A percentile compares a stretch with the other conserved stretches of the same genome.
Conservation (phyloP, 495 filamentous ascomycete genomes). For the Bombardia bombarda region DNA sequence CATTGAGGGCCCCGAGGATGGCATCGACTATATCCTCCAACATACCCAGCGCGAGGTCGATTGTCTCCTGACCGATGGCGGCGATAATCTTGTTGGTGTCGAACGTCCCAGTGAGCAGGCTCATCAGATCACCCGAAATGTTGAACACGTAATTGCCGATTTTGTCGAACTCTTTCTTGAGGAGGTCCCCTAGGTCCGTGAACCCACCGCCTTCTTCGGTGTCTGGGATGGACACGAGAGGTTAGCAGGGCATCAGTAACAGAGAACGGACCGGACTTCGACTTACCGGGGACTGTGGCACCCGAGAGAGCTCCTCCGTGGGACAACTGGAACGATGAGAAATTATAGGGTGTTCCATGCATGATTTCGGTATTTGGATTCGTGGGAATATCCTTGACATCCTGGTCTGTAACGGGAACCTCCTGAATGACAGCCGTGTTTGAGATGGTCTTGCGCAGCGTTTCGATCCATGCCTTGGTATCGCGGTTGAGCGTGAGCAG, state of each 20-base stretch:
- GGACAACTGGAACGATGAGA: not conserved
- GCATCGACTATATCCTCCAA: not conserved
- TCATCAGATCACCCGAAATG: too few relatives aligned
- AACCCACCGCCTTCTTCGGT: too few relatives aligned
- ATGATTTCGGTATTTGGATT: not conserved
- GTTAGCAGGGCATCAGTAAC: too few relatives aligned
- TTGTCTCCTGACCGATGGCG: not conserved
- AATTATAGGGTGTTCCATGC: too few relatives aligned
- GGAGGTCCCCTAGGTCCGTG: too few relatives aligned
- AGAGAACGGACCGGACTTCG: not conserved
- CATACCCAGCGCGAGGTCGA: not conserved
- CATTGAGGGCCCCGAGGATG: not conserved
- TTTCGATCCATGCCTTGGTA: not conserved
- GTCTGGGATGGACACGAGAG: too few relatives aligned
- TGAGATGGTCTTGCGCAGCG: not conserved
- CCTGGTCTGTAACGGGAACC: not conserved
- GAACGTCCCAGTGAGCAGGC: not conserved
- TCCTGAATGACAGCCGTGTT: too few relatives aligned
- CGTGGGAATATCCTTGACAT: not conserved
- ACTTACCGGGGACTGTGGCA: not conserved
- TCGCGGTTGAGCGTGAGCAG: not conserved
- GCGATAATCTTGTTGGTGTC: not conserved
- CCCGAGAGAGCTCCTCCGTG: not conserved
- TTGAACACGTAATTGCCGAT: too few relatives aligned
- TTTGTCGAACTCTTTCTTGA: too few relatives aligned